Base-by-base conservation (phyloP, 2,329 filamentous ascomycete species). In the Dactylella cylindrospora region DNA sequence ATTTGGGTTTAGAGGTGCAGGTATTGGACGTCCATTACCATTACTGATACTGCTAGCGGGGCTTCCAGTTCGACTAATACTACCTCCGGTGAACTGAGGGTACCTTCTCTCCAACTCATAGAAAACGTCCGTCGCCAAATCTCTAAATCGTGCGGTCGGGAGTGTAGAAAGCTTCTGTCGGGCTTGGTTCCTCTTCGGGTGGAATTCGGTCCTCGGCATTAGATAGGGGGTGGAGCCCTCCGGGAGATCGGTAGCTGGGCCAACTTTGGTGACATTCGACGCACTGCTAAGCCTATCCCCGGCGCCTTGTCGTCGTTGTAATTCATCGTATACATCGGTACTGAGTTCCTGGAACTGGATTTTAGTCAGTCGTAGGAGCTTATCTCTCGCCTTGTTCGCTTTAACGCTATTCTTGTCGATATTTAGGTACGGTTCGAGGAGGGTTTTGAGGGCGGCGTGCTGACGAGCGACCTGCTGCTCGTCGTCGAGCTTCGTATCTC, bases 271-370 rank as follows among this genome's bases (percentile, higher is more conserved):
- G 52, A 57, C 45, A 67, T 59, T 26, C 66, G 70, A 53, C 73
- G 75, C 39, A 74, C 73, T 23, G 23, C 51, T 57, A 8, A 64
- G 46, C n/a, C 59, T 39, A 40, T 64, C 59, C n/a, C 79, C 79
- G 45, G 79, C 78, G 66, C 86, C 81, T 73, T 97, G 90, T 66
- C 93, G 83, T 60, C 93, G 85, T 67, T 94, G 79, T 66, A 97
- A 78, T 75, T 98, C 93, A 74, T 98, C 93, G 74, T 87, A 97
- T 32, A 98, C 91, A 75, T 98, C 93, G 55, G 91, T 97, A 74
- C 90, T 96, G 65, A 98, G 80, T 75, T 98, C 93, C 74, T 95
- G 89, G 73, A 98, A 97, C 73, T 98, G 93, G 22, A 95, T 88
- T 1, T 86, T 79, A 0, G 90, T 95, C 45, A 98, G 80, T 59